These are phyloP conservation scores for Arctostaphylos glauca DNA, from an alignment of 148 eudicot species.

Conservation along the genomic window DNA sequence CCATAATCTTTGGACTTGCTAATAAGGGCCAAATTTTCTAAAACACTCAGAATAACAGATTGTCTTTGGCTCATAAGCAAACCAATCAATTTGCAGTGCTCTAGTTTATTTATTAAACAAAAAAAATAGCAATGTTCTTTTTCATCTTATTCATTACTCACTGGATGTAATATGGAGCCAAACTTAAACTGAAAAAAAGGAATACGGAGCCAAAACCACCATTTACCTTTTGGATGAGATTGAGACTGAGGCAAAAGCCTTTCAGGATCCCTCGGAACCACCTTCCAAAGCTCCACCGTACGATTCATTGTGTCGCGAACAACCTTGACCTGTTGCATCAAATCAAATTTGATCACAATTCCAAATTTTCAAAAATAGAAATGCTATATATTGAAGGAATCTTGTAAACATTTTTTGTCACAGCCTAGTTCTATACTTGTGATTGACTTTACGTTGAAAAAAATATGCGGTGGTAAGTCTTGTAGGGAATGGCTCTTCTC, in stretches of 20 bases:
- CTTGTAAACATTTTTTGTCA: neutral
- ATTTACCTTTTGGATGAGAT: conserved; percentile 50
- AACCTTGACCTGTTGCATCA: conserved; percentile 54
- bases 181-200: neutral
- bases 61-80: neutral
- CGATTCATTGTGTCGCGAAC: conserved; percentile 70
- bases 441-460: neutral
- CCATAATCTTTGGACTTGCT: neutral
- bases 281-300: conserved; percentile 69
- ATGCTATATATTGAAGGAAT: neutral
- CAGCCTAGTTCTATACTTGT: neutral
- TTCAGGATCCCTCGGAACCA: conserved; percentile 39
- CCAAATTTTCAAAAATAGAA: neutral
- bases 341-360: conserved; percentile 8
- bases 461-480: no score
- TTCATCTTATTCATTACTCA: neutral
- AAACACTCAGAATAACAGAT: neutral
- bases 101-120: neutral
- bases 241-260: conserved; percentile 29
- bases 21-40: neutral
- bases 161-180: no score
- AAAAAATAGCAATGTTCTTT: neutral
- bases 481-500: no score
- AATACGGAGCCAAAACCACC: neutral
- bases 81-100: neutral